phyloP scores from a whole-genome alignment of 371 early-diverging fungal genomes.

The Rhizopus delemar region DNA sequence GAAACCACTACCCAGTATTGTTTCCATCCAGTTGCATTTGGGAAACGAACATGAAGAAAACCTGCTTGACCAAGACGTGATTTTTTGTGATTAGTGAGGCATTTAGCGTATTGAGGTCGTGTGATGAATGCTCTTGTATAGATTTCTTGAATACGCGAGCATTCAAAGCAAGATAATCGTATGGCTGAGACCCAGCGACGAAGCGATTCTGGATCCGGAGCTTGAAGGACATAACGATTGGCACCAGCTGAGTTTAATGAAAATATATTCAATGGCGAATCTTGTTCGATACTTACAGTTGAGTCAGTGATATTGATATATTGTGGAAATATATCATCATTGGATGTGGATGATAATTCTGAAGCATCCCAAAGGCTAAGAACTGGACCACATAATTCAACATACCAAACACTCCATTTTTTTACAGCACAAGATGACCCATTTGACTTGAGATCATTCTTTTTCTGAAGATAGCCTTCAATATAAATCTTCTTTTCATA shows the following conservation, averaged over 20 bases:
- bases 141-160: constrained; percentile 72
- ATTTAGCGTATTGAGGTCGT: constrained; percentile 27
- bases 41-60: constrained; percentile 61
- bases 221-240: constrained; percentile 65
- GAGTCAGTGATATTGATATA: constrained; percentile 76
- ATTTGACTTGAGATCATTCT: constrained; percentile 61
- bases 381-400: constrained; percentile 68
- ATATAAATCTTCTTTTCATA: constrained; percentile 69
- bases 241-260: constrained; percentile 69
- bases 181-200: constrained; percentile 25
- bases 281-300: constrained; percentile 52
- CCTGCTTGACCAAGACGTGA: constrained; percentile 24
- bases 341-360: constrained; percentile 23
- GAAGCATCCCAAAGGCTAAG: constrained; percentile 62
- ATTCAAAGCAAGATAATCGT: constrained; percentile 77
- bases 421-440: constrained; percentile 49
- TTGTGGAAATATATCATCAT: constrained; percentile 45
- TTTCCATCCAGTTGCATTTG: constrained; percentile 66
- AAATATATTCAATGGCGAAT: constrained; percentile 45
- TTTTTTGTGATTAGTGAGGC: not conserved
- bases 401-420: constrained; percentile 71
- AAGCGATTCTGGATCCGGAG: constrained; percentile 32
- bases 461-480: constrained; percentile 66
- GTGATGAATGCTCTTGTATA: constrained; percentile 67
- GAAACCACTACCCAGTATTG: constrained; percentile 63